Evolutionary conservation across 2,329 filamentous ascomycete genomes (phyloP).

Genomic region (Ophiostoma australiae): DNA sequence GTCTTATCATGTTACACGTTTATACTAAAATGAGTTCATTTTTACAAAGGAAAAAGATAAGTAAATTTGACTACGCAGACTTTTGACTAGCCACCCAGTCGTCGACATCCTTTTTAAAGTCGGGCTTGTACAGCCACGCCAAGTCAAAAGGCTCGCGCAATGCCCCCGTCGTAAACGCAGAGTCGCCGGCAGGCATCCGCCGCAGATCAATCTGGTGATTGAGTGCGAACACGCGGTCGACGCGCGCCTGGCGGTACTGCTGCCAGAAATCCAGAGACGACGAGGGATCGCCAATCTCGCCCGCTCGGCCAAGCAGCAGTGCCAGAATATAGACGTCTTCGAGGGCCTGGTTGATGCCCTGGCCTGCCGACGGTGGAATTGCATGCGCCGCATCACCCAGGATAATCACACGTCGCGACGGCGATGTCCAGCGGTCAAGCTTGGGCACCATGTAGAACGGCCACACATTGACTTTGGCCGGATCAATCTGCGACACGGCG

Average conservation of each 20-base stretch:
- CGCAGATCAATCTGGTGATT: slow-evolving; percentile 23
- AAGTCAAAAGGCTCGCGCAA: neutral
- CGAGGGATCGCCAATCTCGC: slow-evolving; percentile 21
- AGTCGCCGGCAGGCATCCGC: slow-evolving; percentile 19
- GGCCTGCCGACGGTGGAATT: slow-evolving; percentile 44
- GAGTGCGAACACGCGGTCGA: slow-evolving; percentile 28
- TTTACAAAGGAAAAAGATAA: neutral
- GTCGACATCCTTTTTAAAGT: neutral
- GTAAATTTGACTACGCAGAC: neutral
- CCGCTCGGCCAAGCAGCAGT: slow-evolving; percentile 24
- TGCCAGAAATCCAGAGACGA: slow-evolving; percentile 30
- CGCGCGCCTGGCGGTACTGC: slow-evolving; percentile 29
- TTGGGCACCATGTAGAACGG: slow-evolving; percentile 47
- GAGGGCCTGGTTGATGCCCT: slow-evolving; percentile 33
- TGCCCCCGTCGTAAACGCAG: neutral
- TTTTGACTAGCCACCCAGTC: neutral
- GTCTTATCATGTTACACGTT: neutral
- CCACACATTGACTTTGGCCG: slow-evolving; percentile 43
- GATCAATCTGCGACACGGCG: slow-evolving; percentile 27
- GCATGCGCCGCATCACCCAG: slow-evolving; percentile 47
- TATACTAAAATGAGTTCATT: no score
- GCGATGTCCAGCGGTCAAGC: slow-evolving; percentile 43
- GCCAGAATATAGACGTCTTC: slow-evolving; percentile 29
- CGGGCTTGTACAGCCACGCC: neutral
- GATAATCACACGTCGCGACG: slow-evolving; percentile 39